phyloP scores from a whole-genome alignment of 106 monocot species.

The Dactylorhiza incarnata region DNA sequence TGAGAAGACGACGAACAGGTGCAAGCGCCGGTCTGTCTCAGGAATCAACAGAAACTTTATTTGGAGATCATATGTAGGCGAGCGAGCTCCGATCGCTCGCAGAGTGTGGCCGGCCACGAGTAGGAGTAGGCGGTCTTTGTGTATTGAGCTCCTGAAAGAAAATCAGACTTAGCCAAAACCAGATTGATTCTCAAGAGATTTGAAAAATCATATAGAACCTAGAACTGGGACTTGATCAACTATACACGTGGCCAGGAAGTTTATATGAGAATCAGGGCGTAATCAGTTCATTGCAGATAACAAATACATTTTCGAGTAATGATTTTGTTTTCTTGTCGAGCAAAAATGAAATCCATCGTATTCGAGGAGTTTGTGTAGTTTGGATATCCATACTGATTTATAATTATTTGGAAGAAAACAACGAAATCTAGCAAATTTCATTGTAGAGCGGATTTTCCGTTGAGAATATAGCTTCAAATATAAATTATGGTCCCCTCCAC shows the following conservation, averaged over 20 bases:
- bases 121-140: constrained; percentile 97
- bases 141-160: constrained; percentile 86
- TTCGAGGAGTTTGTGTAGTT: background rate
- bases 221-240: background rate
- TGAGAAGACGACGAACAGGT: background rate
- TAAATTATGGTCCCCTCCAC: too few relatives aligned
- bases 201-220: background rate
- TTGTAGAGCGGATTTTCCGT: background rate
- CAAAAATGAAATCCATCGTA: background rate
- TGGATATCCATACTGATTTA: background rate
- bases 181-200: background rate
- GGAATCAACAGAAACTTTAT: background rate
- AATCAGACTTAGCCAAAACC: background rate
- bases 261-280: background rate
- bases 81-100: constrained; percentile 72
- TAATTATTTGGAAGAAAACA: background rate
- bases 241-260: background rate
- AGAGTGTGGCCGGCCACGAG: constrained; percentile 84
- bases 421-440: background rate
- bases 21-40: background rate
- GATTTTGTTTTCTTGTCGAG: background rate
- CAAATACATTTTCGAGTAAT: background rate
- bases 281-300: background rate
- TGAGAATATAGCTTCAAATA: too few relatives aligned
- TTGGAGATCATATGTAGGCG: constrained; percentile 64